Percentiles rank a stretch among this genome's conserved stretches.
Evolutionary conservation across 768 basidiomycete species (phyloP).

Genomic region (Suillus weaverae): DNA sequence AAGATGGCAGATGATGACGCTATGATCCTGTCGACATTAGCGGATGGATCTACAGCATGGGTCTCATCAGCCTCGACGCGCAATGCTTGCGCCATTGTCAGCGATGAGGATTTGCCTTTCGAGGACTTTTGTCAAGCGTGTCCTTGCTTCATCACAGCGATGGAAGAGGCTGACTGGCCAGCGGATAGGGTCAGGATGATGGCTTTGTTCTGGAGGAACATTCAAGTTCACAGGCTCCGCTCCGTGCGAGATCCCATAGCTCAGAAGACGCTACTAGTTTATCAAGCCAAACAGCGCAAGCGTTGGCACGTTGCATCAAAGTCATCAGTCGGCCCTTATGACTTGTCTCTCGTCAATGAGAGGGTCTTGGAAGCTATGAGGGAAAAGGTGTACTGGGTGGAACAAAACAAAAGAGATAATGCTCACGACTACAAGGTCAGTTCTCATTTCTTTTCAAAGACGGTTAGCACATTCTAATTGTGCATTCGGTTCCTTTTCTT

Average conservation of each 20-base stretch:
- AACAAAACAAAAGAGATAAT: background rate
- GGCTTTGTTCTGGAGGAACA: background rate
- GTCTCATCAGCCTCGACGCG: fast-evolving
- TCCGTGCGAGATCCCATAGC: fast-evolving
- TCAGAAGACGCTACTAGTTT: background rate
- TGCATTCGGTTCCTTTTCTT: too few relatives aligned
- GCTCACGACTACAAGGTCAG: background rate
- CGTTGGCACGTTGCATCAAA: background rate
- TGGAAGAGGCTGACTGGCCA: background rate
- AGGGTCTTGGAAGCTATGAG: fast-evolving
- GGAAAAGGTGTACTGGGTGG: background rate
- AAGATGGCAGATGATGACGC: background rate
- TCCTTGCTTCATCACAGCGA: background rate
- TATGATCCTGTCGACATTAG: background rate
- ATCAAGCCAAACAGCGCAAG: background rate
- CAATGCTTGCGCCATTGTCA: background rate
- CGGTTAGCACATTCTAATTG: too few relatives aligned
- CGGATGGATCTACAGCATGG: background rate
- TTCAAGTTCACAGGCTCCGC: fast-evolving
- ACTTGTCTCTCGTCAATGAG: background rate
- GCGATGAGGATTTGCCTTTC: background rate
- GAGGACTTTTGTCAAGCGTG: background rate
- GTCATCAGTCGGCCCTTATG: background rate
- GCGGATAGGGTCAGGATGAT: background rate
- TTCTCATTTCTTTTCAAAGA: too few relatives aligned